These are phyloP conservation scores for Delonix regia DNA, from an alignment of 306 rosid species.

Conservation along the genomic window DNA sequence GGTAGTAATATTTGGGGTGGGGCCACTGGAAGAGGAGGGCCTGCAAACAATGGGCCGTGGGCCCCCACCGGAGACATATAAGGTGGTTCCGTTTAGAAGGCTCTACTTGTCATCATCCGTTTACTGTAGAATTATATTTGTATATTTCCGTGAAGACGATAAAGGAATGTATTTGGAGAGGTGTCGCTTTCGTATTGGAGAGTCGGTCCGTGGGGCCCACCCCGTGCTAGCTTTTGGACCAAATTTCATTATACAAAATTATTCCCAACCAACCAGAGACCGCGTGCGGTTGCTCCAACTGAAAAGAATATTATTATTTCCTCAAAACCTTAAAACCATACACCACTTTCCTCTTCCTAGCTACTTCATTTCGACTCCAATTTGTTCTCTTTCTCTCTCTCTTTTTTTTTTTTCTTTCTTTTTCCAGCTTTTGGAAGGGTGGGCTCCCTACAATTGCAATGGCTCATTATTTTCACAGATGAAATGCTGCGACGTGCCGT, in stretches of 20 bases:
- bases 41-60: neutral
- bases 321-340: slow-evolving; percentile 42
- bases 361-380: too few species aligned
- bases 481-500: neutral
- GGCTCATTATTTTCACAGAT: neutral
- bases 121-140: neutral
- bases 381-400: too few species aligned
- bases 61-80: neutral
- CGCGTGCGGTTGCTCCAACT: slow-evolving; percentile 72
- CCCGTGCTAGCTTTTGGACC: slow-evolving; percentile 28
- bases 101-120: neutral
- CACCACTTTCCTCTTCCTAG: neutral
- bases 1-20: too few species aligned
- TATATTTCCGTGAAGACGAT: neutral
- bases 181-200: slow-evolving; percentile 66
- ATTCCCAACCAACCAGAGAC: slow-evolving; percentile 66
- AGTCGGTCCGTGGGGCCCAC: slow-evolving; percentile 69
- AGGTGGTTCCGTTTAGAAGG: too few species aligned
- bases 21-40: neutral
- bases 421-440: too few species aligned
- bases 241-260: neutral
- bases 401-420: too few species aligned
- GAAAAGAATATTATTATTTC: slow-evolving; percentile 36
- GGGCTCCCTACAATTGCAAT: neutral
- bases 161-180: slow-evolving; percentile 65